Conservation (phyloP, 768 basidiomycete genomes). For the Phlebiopsis gigantea region DNA sequence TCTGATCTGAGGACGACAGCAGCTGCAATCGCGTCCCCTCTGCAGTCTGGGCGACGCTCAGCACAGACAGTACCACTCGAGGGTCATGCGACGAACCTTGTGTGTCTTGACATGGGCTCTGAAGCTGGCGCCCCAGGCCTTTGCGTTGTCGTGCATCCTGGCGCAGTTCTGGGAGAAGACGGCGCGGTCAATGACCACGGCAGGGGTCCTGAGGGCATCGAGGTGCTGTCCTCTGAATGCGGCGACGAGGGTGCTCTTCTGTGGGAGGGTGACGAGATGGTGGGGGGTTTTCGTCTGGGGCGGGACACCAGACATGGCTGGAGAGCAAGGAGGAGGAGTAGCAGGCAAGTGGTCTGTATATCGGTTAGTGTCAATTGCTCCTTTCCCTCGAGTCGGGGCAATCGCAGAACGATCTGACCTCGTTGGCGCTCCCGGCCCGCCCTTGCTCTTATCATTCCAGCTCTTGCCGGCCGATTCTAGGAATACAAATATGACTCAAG, state of each 20-base stretch:
- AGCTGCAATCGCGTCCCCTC: constrained; percentile 75
- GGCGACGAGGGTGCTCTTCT: constrained; percentile 44
- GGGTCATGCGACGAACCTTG: constrained; percentile 52
- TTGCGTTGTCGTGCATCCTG: constrained; percentile 62
- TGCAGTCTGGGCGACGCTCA: constrained; percentile 38
- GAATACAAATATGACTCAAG: neutral
- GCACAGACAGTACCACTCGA: too few relatives aligned
- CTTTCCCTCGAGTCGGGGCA: neutral
- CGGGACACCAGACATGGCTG: constrained; percentile 10
- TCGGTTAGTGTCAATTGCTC: neutral
- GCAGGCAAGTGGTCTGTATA: neutral
- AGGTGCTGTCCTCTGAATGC: constrained; percentile 57
- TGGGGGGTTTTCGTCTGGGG: constrained; percentile 45
- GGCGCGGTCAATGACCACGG: constrained; percentile 69
- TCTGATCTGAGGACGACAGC: constrained; percentile 44
- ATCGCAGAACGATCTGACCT: neutral
- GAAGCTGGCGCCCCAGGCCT: constrained; percentile 64
- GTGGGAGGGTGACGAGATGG: constrained; percentile 33
- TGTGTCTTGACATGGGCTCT: constrained; percentile 84
- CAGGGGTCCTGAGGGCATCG: constrained; percentile 64
- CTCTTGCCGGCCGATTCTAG: neutral
- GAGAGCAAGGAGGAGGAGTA: neutral
- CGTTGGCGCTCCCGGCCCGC: neutral
- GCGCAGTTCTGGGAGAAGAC: constrained; percentile 71
- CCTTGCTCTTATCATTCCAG: neutral